Evolutionary conservation across 2,329 filamentous ascomycete genomes (phyloP).

Genomic region (Aspergillus sp.): DNA sequence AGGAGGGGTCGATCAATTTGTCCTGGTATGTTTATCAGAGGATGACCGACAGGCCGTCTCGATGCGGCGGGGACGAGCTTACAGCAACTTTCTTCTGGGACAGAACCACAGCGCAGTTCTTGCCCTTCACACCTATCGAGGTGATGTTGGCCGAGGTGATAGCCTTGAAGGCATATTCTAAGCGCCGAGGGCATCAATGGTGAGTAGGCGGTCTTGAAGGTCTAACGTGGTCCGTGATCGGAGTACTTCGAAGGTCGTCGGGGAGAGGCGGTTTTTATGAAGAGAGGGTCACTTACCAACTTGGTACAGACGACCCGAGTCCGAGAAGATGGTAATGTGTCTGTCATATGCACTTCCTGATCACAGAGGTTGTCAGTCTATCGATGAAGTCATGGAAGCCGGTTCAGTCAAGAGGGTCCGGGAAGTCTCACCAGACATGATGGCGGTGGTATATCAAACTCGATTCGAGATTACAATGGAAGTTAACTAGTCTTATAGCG

Average conservation of each 20-base stretch:
- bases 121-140: conserved; percentile 91
- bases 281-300: conserved; percentile 65
- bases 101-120: conserved; percentile 93
- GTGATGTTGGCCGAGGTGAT: conserved; percentile 99
- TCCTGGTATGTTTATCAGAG: conserved; percentile 61
- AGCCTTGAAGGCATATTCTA: conserved; percentile 99
- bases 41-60: conserved; percentile 2
- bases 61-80: conserved; percentile 47
- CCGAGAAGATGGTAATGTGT: conserved; percentile 99
- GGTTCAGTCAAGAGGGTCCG: conserved; percentile 11
- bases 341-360: conserved; percentile 87
- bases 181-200: conserved; percentile 25
- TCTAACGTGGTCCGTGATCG: not conserved
- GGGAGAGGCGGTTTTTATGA: conserved; percentile 20
- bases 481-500: conserved; percentile 7
- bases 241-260: conserved; percentile 4
- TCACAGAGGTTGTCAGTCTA: conserved; percentile 30
- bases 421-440: conserved; percentile 47
- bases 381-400: conserved; percentile 33
- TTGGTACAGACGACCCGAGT: conserved; percentile 98
- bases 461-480: conserved; percentile 10
- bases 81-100: conserved; percentile 99
- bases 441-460: conserved; percentile 25
- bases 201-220: conserved; percentile 20
- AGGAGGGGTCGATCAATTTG: conserved; percentile 97